Percentiles rank a stretch among this genome's conserved stretches.
Conservation (phyloP, 495 filamentous ascomycete genomes). For the Lasiosphaeriaceae sp. region DNA sequence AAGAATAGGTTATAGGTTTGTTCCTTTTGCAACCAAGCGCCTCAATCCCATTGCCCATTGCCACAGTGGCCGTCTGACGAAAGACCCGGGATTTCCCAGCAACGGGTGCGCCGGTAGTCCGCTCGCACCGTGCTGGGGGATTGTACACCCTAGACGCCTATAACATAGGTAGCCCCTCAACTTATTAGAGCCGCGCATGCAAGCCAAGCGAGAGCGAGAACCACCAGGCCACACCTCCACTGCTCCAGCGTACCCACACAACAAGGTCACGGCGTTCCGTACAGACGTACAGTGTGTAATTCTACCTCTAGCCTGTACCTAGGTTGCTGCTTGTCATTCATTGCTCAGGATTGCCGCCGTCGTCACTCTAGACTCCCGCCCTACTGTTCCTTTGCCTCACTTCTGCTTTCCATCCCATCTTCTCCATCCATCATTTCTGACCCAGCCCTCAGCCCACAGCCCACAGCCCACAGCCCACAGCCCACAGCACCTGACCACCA, state of each 20-base stretch:
- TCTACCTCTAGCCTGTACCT: neutral
- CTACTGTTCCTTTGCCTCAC: neutral
- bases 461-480: neutral
- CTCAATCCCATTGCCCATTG: no score
- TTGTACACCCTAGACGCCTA: no score
- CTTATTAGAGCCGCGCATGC: no score
- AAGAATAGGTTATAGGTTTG: no score
- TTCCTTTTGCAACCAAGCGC: no score
- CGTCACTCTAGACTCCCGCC: slow-evolving; percentile 5
- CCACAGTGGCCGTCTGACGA: no score
- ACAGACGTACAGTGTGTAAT: slow-evolving; percentile 9
- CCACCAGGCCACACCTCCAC: neutral
- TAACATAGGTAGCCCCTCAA: no score
- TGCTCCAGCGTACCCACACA: neutral
- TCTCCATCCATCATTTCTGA: neutral
- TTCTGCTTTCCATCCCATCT: neutral
- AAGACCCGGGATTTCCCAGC: no score
- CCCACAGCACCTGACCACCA: neutral
- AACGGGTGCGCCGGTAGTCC: no score
- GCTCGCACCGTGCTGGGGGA: no score
- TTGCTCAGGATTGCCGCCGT: slow-evolving; percentile 1
- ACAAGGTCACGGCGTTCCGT: slow-evolving; percentile 4
- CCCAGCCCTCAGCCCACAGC: neutral
- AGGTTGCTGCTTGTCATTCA: neutral
- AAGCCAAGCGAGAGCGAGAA: no score